Evolutionary conservation across 305 asterid genomes (phyloP).

Genomic region (Rubia balearica): DNA sequence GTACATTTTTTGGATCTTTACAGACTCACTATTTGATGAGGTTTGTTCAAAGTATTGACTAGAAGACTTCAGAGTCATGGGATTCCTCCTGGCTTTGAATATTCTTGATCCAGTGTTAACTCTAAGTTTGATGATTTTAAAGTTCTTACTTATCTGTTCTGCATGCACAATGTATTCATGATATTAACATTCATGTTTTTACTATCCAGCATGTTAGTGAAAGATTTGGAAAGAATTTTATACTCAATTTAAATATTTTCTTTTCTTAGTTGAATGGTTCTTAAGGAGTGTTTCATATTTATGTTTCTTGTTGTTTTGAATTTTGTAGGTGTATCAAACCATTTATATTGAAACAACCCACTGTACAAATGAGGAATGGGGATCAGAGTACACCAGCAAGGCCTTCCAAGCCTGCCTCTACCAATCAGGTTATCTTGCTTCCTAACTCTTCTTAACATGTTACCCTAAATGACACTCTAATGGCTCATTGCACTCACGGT

Average conservation of each 20-base stretch:
- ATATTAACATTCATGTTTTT: neutral
- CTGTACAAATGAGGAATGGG: conserved; percentile 57
- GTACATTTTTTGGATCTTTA: too few relatives aligned
- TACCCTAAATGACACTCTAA: too few relatives aligned
- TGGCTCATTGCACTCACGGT: too few relatives aligned
- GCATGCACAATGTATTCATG: neutral
- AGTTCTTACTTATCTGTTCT: neutral
- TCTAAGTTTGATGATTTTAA: neutral
- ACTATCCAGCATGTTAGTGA: neutral
- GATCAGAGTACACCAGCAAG: conserved; percentile 55
- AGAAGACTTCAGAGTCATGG: too few relatives aligned
- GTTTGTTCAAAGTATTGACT: neutral
- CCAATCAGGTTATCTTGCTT: conserved; percentile 39
- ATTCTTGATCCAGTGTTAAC: neutral
- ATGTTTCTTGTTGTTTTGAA: neutral
- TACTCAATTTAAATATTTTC: neutral
- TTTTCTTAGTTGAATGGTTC: neutral
- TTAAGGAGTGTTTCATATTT: neutral
- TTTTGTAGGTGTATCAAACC: conserved; percentile 7
- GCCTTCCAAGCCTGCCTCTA: conserved; percentile 51
- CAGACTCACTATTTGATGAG: too few relatives aligned
- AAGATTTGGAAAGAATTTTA: neutral
- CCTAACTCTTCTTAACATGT: conserved; percentile 1
- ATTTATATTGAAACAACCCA: conserved; percentile 6
- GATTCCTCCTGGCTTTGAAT: too few relatives aligned